phyloP scores from a whole-genome alignment of 2,329 filamentous ascomycete species.

The Tolypocladium album region DNA sequence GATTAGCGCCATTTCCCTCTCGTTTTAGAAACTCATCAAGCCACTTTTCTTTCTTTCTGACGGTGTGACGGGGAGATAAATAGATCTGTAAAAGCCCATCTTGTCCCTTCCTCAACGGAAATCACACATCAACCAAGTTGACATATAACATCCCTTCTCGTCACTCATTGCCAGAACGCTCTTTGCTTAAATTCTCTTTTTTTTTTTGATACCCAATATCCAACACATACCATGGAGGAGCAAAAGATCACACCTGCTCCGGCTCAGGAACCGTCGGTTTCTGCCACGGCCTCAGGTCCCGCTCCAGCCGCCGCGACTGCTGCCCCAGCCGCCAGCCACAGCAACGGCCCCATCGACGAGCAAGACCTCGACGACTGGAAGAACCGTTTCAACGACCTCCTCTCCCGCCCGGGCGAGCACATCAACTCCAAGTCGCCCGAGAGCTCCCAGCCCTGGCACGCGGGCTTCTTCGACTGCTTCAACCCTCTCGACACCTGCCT shows the following conservation, averaged over 20 bases:
- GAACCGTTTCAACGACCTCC: constrained; percentile 29
- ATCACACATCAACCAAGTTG: neutral
- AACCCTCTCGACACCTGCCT: constrained; percentile 31
- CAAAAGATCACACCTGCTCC: neutral
- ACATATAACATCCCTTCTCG: neutral
- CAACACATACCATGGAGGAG: neutral
- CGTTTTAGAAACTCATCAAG: neutral
- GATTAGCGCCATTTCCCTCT: neutral
- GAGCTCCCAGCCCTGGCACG: constrained; percentile 25
- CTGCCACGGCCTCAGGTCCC: constrained; percentile 18
- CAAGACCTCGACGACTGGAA: constrained; percentile 34
- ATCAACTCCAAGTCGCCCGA: constrained; percentile 30
- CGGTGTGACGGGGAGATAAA: neutral
- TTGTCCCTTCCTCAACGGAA: neutral
- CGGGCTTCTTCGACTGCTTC: constrained; percentile 33
- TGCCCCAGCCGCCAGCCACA: constrained; percentile 3
- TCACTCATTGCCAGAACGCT: neutral
- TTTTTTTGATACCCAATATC: neutral
- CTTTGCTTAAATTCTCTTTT: too few relatives aligned
- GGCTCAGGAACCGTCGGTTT: constrained; percentile 17
- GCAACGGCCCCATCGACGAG: constrained; percentile 27
- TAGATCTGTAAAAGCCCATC: neutral
- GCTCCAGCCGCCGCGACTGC: constrained; percentile 7
- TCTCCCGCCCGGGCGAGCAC: constrained; percentile 29
- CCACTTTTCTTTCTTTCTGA: neutral